Percentiles rank a stretch among this genome's conserved stretches.
Conservation (phyloP, 441 rosid genomes). For the Adansonia gregorii region DNA sequence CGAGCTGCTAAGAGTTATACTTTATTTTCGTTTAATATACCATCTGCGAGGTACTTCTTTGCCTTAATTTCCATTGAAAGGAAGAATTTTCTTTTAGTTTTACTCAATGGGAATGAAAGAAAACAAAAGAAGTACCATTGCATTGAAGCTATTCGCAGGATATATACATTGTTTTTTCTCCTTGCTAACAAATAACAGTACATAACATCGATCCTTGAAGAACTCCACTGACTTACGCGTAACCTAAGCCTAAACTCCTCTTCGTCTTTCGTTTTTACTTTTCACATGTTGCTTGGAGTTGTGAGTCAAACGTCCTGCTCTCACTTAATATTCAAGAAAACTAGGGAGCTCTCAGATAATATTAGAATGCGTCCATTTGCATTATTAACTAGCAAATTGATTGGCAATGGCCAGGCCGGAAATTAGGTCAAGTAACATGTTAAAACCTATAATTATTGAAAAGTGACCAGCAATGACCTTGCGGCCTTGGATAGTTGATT, state of each 20-base stretch:
- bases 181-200: neutral
- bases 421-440: conserved; percentile 4
- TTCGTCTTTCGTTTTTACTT: neutral
- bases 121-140: too few relatives aligned
- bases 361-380: neutral
- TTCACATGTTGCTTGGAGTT: neutral
- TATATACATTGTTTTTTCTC: neutral
- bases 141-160: neutral
- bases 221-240: neutral
- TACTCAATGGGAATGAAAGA: too few relatives aligned
- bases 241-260: neutral
- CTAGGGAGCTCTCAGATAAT: neutral
- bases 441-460: conserved; percentile 2
- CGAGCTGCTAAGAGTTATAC: neutral
- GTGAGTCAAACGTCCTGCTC: conserved; percentile 2
- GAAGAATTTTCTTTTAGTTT: too few relatives aligned
- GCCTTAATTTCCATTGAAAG: too few relatives aligned
- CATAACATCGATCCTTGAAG: neutral
- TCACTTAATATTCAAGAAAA: neutral
- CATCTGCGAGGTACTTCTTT: neutral
- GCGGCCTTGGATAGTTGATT: neutral
- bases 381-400: neutral
- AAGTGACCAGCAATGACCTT: neutral
- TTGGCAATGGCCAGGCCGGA: neutral
- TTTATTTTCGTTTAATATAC: neutral